Evolutionary conservation across 169 alveolate species (phyloP), one percentile per base, ranked within the genome.

Genomic region (Cryptosporidium ubiquitum): DNA sequence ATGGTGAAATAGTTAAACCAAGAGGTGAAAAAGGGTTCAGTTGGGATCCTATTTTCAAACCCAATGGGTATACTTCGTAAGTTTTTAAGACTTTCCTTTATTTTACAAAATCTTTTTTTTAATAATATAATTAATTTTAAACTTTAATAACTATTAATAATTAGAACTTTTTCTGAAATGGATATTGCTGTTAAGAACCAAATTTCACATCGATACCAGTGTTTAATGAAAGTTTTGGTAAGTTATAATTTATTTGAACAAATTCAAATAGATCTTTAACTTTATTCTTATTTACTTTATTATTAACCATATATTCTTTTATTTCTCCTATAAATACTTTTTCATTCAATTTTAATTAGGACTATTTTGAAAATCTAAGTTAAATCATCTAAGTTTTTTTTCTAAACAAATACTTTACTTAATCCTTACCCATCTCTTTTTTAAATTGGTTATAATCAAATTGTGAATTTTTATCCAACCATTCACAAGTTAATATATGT

Each of bases 1-100:
- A 92, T 35, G 98, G 97, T 23, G 91, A 70, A 52, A 96, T 96
- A 73, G 97, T 95, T 7, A 73, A 69, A 29, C 97, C 98, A 10
- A 91, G 95, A 85, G 97, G 97, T 37, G 94, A 91, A n/a, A 92
- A 91, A 9, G 52, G 55, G 6, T 79, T 79, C 69, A 66, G 89
- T 5, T 79, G 74, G 89, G 75, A 79, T 42, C 69, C 75, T 47
- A 66, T 79, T n/a, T 79, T 79, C 68, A 42, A 79, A 49, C 89
- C 89, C 5, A 47, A 40, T 20, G 74, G 89, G 6, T 35, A 79
- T 47, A 20, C 58, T 33, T n/a, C 9, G 74, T 79, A 79, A 40
- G 89, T 79, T 23, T 61, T 5, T n/a, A n/a, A 31, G 14, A 5
- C 40, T 40, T 23, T 31, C 40, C n/a, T n/a, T n/a, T n/a, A n/a